Evolutionary conservation across 495 filamentous ascomycete species (phyloP).

Genomic region (Delitschia confertaspora): DNA sequence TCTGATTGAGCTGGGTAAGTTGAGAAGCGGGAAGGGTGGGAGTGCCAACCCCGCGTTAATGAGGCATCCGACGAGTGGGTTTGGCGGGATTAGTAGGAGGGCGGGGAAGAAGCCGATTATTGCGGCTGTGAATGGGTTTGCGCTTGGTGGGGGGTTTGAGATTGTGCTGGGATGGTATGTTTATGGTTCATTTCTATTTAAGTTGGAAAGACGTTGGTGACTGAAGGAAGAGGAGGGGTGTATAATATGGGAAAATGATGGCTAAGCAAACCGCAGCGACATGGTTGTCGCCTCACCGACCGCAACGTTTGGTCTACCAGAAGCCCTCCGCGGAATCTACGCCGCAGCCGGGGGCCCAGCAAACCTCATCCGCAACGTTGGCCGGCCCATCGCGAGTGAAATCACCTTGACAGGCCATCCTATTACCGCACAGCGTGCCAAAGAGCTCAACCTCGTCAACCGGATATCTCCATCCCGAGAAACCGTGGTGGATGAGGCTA

Average conservation of each 20-base stretch:
- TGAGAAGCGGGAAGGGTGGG: constrained; percentile 11
- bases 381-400: constrained; percentile 28
- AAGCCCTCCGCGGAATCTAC: constrained; percentile 31
- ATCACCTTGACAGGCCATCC: constrained; percentile 26
- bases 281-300: constrained; percentile 30
- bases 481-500: constrained; percentile 26
- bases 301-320: constrained; percentile 29
- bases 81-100: constrained; percentile 27
- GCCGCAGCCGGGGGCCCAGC: constrained; percentile 30
- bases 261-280: constrained; percentile 20
- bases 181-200: not conserved
- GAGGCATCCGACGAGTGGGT: constrained; percentile 28
- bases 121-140: constrained; percentile 32
- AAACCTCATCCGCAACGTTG: constrained; percentile 28
- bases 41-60: constrained; percentile 10
- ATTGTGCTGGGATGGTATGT: constrained; percentile 30
- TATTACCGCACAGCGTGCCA: constrained; percentile 26
- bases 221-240: not conserved
- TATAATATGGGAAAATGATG: not conserved
- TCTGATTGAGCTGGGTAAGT: constrained; percentile 33
- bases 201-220: not conserved
- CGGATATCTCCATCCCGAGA: constrained; percentile 23
- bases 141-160: constrained; percentile 32
- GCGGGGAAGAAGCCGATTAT: constrained; percentile 31
- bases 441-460: constrained; percentile 26